Base-by-base conservation (phyloP, 2,329 filamentous ascomycete genomes). In the Botrytis pseudocinerea region DNA sequence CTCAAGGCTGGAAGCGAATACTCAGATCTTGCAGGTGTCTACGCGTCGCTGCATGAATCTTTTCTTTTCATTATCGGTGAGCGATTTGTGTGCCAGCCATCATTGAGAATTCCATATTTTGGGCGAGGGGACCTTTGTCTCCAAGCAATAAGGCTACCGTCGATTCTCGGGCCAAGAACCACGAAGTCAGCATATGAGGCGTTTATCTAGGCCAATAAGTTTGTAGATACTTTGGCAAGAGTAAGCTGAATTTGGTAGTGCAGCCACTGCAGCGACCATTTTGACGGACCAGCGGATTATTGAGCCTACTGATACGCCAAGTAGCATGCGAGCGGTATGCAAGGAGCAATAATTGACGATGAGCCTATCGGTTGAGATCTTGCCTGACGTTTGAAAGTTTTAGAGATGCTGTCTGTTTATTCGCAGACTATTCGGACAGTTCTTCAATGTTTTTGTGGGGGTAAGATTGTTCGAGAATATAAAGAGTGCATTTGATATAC, bases 201-300 rank as follows among this genome's bases (percentile, higher is more conserved):
- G 59, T 28, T 25, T 35, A 70, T 51, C 14, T 16, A 62, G 22
- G 16, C 69, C 18, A 70, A 63, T 64, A 32, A 54, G 54, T 14
- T 20, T 48, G n/a, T 44, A 12, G n/a, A 51, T 22, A 54, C 38
- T 51, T 18, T 51, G 16, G 6, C 59, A 38, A 40, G 32, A 42
- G 32, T 71, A 71, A 65, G 69, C 69, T 70, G 69, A 16, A 40
- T 40, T 64, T n/a, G 38, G 32, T 46, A 40, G 69, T 70, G 59
- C 32, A 51, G 69, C 59, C 69, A 70, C 32, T 62, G 59, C 32
- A 40, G 25, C 25, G 6, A 18, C 59, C 14, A 35, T 25, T 35
- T 42, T 32, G 62, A 48, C 28, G 32, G 59, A 28, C 64, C 38
- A 65, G 42, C 44, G 59, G 64, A 65, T 71, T 25, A 7, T 38